Conservation (phyloP, 1,284 basidiomycete genomes). For the Ustilago tritici region DNA sequence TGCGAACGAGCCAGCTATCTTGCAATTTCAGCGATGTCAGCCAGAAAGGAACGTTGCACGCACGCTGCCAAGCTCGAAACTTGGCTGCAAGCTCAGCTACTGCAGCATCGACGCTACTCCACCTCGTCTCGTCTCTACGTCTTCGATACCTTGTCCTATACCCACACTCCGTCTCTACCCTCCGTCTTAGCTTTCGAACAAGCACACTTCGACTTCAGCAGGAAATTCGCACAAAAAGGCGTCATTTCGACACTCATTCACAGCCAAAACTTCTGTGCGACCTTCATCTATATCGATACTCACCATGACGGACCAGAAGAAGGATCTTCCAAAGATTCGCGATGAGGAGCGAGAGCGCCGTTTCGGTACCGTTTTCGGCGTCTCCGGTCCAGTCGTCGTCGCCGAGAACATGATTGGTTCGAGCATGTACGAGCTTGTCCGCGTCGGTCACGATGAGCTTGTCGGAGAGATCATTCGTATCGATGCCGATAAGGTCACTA, state of each 20-base stretch:
- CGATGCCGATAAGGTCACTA: slow-evolving; percentile 77
- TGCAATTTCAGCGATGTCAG: slow-evolving; percentile 2
- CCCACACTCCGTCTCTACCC: neutral
- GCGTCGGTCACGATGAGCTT: slow-evolving; percentile 68
- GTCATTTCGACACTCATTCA: neutral
- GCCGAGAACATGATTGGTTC: slow-evolving; percentile 69
- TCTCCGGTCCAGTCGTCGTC: slow-evolving; percentile 69
- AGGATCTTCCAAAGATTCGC: slow-evolving; percentile 67
- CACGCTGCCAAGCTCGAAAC: slow-evolving; percentile 21
- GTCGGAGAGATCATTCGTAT: slow-evolving; percentile 69
- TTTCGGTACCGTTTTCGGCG: slow-evolving; percentile 65
- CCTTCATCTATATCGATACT: slow-evolving; percentile 18
- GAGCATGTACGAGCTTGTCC: slow-evolving; percentile 69
- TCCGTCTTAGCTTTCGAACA: neutral
- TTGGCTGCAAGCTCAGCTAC: neutral
- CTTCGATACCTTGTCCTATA: slow-evolving; percentile 16
- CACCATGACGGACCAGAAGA: slow-evolving; percentile 64
- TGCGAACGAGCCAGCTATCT: slow-evolving; percentile 16
- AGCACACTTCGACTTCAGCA: neutral
- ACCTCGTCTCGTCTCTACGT: neutral
- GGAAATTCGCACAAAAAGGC: neutral
- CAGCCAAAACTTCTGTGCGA: neutral
- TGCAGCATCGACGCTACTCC: slow-evolving; percentile 11
- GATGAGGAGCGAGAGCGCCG: slow-evolving; percentile 67
- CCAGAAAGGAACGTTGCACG: slow-evolving; percentile 9